Evolutionary conservation across 257 asterid genomes (phyloP), one percentile per base, ranked within the genome.

Genomic region (Nicotiana attenuata): DNA sequence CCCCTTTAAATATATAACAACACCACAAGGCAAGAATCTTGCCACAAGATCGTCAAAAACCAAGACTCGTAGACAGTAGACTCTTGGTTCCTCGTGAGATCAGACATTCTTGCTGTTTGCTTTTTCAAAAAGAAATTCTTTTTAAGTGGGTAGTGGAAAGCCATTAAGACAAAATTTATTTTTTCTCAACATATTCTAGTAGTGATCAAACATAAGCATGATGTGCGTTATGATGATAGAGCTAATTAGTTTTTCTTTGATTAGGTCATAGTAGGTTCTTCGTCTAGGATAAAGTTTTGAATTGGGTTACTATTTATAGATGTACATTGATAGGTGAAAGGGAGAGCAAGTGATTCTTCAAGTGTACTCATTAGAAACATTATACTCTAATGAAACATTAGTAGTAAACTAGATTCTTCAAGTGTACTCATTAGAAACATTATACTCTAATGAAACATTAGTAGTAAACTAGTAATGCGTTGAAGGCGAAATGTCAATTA

Each of bases 261-360:
- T 79, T 79, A 61, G 75, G 82, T 75, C 79, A 75, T 24, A 75
- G 3, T 47, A 75, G 63, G 45, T 61, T 10, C 16, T 78, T 35
- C 71, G 2, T 35, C 6, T 3, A 33, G 41, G 24, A 78, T 78
- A 57, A 78, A 59, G 3, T 78, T 78, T 57, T 4, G 56, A 45
- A 68, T 6, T 71, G 13, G 59, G 35, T 71, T 41, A 41, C 33
- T 71, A 22, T 6, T 69, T 45, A 3, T 71, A 14, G 60, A n/a
- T 73, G 78, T 73, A 50, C 63, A 50, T 73, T 73, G 41, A 73
- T 24, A 1, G 41, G 45, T 50, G 80, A 75, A 50, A 24, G 24
- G 79, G 79, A 50, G 63, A 24, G 63, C 24, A 75, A 75, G 41
- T 45, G 63, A 75, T 50, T 75, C 79, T 53, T 26, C 45, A 50